These are phyloP conservation scores for Tribonema minus DNA, from an alignment of 108 stramenopile species.

Conservation along the genomic window DNA sequence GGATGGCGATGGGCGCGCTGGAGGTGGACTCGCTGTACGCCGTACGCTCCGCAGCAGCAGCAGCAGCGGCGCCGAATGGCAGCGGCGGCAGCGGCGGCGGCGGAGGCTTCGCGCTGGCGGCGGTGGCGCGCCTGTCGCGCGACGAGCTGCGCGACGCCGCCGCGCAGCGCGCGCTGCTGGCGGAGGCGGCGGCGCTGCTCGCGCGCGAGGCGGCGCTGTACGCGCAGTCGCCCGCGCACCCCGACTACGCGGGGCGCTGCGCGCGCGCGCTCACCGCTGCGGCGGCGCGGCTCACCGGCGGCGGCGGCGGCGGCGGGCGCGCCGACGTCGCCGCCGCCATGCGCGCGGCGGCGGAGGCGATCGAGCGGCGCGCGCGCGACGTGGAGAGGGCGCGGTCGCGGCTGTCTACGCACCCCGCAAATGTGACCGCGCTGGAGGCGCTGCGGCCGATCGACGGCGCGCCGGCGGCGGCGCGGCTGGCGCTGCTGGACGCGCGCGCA, in stretches of 20 bases:
- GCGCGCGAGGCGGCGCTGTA: slow-evolving; percentile 17
- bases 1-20: neutral
- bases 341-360: slow-evolving; percentile 2
- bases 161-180: neutral
- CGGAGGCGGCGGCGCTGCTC: slow-evolving; percentile 19
- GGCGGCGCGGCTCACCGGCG: neutral
- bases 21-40: neutral
- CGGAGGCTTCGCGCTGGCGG: neutral
- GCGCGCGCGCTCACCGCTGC: neutral
- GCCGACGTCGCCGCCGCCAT: neutral
- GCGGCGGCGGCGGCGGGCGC: neutral
- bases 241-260: slow-evolving; percentile 8
- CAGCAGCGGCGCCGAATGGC: neutral
- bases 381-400: neutral
- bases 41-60: neutral
- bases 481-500: too few species aligned
- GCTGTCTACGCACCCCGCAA: neutral
- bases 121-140: slow-evolving; percentile 7
- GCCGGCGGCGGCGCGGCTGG: neutral
- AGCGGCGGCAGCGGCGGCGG: too few species aligned
- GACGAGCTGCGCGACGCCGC: slow-evolving; percentile 3
- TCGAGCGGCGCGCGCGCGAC: neutral
- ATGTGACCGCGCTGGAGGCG: neutral
- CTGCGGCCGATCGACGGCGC: neutral
- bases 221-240: slow-evolving; percentile 11